Percentiles rank a stretch among this genome's conserved stretches.
phyloP scores from a whole-genome alignment of 345 rosid species.

The Rhizophora apiculata region DNA sequence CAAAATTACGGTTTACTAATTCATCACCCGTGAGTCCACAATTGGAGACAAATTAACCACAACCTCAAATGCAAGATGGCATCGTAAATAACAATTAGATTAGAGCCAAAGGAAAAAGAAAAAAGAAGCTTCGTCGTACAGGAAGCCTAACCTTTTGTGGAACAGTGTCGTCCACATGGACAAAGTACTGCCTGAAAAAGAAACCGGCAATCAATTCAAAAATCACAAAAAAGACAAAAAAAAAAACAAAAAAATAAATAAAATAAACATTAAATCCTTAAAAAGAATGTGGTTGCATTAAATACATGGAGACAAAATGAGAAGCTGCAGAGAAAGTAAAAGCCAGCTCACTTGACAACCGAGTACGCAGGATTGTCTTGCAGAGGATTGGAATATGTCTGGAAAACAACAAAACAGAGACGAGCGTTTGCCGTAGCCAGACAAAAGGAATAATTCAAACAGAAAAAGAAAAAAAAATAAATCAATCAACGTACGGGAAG shows the following conservation, averaged over 20 bases:
- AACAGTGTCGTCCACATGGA: slow-evolving; percentile 45
- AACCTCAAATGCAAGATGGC: too few species aligned
- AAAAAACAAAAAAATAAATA: not conserved
- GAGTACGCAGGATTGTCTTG: slow-evolving; percentile 49
- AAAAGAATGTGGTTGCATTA: not conserved
- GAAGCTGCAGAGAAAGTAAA: not conserved
- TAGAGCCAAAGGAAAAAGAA: not conserved
- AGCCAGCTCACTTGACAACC: slow-evolving; percentile 40
- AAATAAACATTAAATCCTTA: not conserved
- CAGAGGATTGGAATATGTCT: slow-evolving; percentile 45
- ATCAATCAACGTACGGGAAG: slow-evolving; percentile 54
- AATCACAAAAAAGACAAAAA: not conserved
- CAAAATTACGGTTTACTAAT: not conserved
- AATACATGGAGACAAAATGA: not conserved
- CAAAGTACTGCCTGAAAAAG: slow-evolving; percentile 45
- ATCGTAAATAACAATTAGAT: too few species aligned
- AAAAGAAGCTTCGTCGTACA: not conserved
- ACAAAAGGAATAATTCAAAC: not conserved
- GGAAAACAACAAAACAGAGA: slow-evolving; percentile 5
- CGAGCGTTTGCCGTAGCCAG: not conserved
- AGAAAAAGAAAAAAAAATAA: not conserved
- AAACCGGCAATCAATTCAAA: too few species aligned
- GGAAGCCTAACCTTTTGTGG: slow-evolving; percentile 36
- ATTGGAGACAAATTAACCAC: too few species aligned
- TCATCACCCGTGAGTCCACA: not conserved